phyloP scores from a whole-genome alignment of 257 asterid species.

The Solanum boliviense region DNA sequence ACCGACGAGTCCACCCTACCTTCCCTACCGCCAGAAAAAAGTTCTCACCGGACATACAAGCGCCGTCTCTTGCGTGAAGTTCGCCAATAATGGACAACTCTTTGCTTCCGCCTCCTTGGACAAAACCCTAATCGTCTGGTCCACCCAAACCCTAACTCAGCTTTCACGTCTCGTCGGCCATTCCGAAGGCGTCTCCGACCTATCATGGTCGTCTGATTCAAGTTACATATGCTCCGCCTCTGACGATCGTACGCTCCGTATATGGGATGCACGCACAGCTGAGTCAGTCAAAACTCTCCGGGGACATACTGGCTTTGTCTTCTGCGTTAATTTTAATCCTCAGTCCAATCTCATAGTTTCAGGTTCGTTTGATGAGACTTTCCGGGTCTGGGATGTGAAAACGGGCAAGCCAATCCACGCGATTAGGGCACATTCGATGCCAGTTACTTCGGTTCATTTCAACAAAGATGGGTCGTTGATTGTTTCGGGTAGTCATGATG shows the following conservation, averaged over 20 bases:
- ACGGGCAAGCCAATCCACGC: slow-evolving; percentile 59
- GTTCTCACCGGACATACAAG: slow-evolving; percentile 42
- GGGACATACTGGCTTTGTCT: slow-evolving; percentile 63
- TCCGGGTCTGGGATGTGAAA: slow-evolving; percentile 83
- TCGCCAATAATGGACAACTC: slow-evolving; percentile 63
- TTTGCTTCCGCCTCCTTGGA: slow-evolving; percentile 89
- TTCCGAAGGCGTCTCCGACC: slow-evolving; percentile 73
- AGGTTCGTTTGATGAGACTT: slow-evolving; percentile 74
- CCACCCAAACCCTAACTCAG: slow-evolving; percentile 53
- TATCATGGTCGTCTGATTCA: slow-evolving; percentile 88
- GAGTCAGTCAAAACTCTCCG: slow-evolving; percentile 74
- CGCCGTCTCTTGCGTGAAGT: slow-evolving; percentile 68
- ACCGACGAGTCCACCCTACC: slow-evolving; percentile 23
- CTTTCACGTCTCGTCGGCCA: slow-evolving; percentile 61
- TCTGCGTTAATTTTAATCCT: slow-evolving; percentile 73
- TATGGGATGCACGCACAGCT: slow-evolving; percentile 70
- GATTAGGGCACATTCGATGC: slow-evolving; percentile 63
- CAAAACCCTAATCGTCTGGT: slow-evolving; percentile 71
- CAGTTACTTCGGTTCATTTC: slow-evolving; percentile 73
- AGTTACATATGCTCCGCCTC: slow-evolving; percentile 91
- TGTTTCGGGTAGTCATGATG: slow-evolving; percentile 83
- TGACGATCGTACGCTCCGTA: slow-evolving; percentile 90
- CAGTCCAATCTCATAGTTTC: slow-evolving; percentile 71
- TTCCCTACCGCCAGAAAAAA: slow-evolving; percentile 53
- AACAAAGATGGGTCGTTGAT: slow-evolving; percentile 74